Base-by-base conservation (phyloP, 139 green algal species). In the Chlamydomonas urium region DNA sequence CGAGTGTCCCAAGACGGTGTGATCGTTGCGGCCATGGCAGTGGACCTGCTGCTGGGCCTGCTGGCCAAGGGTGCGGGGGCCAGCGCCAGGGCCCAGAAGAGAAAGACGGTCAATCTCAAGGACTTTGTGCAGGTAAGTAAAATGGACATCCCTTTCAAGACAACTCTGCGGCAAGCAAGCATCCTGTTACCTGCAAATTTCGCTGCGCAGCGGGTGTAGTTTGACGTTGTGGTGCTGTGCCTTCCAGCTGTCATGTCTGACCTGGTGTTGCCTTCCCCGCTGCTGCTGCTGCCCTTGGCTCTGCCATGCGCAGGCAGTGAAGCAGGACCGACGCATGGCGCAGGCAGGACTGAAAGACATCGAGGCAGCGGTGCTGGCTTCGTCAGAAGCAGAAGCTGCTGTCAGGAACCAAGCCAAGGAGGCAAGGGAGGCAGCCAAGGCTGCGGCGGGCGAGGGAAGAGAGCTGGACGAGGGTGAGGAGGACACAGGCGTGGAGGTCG, bases 1-100 rank as follows among this genome's bases (percentile, higher is more conserved):
- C 77, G 86, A 10, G 58, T 88, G 2, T 78, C 73, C 23, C 76
- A 65, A 19, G 87, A 91, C 10, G 81, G 38, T 0, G 26, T 89
- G 21, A 76, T 76, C 36, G 71, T 76, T n/a, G 47, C 84, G 6
- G 76, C 66, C 56, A 76, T 77, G 36, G 83, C 81, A 1, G 75
- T 73, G 4, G 77, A 83, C 66, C 59, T 85, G 38, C 81, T 91
- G 37, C 38, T 91, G 50, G 69, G 75, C 6, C 47, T 81, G 23
- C 37, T 92, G 38, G 87, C 83, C 19, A 63, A 28, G 29, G 69
- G 76, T 33, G 75, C 74, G 8, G 34, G 58, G n/a, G 24, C 36
- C 26, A 48, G 74, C 32, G 87, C 85, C 1, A 57, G 31, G 23
- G 14, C 5, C 0, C 2, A 28, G n/a, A 88, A 85, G 68, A 66